Conservation (phyloP, 1,284 basidiomycete genomes). For the Sanghuangporus weigelae region DNA sequence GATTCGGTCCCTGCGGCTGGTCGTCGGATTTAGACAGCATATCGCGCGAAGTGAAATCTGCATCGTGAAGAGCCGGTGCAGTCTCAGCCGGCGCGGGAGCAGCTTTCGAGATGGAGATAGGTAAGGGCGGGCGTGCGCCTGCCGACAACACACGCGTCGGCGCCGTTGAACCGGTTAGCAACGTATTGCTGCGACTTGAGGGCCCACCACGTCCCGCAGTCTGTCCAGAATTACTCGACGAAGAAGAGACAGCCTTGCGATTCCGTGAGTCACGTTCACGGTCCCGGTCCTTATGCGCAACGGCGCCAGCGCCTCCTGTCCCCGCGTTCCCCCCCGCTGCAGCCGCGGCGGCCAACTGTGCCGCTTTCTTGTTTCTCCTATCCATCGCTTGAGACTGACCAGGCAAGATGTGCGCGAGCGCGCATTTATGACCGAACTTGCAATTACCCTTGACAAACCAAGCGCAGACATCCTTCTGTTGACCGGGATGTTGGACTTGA, state of each 20-base stretch:
- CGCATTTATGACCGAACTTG: constrained; percentile 97
- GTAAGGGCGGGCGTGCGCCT: constrained; percentile 53
- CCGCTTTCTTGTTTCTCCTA: constrained; percentile 96
- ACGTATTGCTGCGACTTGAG: constrained; percentile 30
- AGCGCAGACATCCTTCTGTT: constrained; percentile 87
- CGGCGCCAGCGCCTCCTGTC: neutral
- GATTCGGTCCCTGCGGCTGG: constrained; percentile 31
- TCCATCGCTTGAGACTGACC: constrained; percentile 96
- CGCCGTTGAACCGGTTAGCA: constrained; percentile 50
- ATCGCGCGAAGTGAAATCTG: constrained; percentile 70
- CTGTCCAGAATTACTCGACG: constrained; percentile 11
- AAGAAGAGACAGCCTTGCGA: neutral
- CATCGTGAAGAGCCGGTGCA: constrained; percentile 70
- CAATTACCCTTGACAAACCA: constrained; percentile 97
- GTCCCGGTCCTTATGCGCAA: constrained; percentile 12
- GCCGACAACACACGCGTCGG: constrained; percentile 41
- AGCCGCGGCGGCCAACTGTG: constrained; percentile 62
- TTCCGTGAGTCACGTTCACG: constrained; percentile 20
- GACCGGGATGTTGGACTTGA: constrained; percentile 56
- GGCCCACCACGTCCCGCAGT: constrained; percentile 18
- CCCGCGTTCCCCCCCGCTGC: constrained; percentile 32
- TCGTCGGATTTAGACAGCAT: constrained; percentile 22
- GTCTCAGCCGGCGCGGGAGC: constrained; percentile 71
- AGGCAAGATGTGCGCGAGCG: constrained; percentile 88
- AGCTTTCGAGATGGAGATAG: constrained; percentile 57